Conservation (phyloP, 2,329 filamentous ascomycete species). For the Arthroderma sp. region DNA sequence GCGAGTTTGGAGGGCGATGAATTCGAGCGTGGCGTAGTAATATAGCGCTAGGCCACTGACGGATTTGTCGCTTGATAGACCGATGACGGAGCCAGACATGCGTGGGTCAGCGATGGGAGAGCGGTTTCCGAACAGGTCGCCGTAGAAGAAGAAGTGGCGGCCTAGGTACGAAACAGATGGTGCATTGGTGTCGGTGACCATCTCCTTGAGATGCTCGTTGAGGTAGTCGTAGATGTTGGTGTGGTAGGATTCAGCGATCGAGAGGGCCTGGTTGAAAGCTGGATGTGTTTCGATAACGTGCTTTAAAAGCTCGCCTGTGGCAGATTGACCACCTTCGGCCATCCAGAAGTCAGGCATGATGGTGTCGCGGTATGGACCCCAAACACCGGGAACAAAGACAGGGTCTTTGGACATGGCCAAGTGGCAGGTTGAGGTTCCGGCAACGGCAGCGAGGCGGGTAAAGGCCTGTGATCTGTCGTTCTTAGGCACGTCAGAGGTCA, state of each 20-base stretch:
- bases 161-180: conserved; percentile 74
- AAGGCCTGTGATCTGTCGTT: conserved; percentile 91
- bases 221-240: conserved; percentile 92
- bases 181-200: conserved; percentile 55
- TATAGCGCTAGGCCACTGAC: conserved; percentile 77
- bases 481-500: conserved; percentile 54
- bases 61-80: conserved; percentile 73
- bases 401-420: conserved; percentile 87
- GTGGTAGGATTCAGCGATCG: conserved; percentile 66
- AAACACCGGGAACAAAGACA: conserved; percentile 88
- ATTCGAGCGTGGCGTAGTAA: conserved; percentile 96
- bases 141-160: conserved; percentile 96
- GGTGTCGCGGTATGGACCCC: conserved; percentile 94
- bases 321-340: conserved; percentile 92
- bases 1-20: conserved; percentile 90
- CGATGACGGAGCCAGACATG: conserved; percentile 85
- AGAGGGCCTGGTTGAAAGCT: conserved; percentile 67
- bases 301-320: conserved; percentile 85
- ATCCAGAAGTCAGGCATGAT: conserved; percentile 89
- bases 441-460: conserved; percentile 80
- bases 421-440: conserved; percentile 94
- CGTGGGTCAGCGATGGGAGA: conserved; percentile 83
- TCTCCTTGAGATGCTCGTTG: conserved; percentile 69
- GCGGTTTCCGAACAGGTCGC: conserved; percentile 91
- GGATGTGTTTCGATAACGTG: conserved; percentile 93